Conservation (phyloP, 163 green algal genomes). For the Scenedesmus sp. region DNA sequence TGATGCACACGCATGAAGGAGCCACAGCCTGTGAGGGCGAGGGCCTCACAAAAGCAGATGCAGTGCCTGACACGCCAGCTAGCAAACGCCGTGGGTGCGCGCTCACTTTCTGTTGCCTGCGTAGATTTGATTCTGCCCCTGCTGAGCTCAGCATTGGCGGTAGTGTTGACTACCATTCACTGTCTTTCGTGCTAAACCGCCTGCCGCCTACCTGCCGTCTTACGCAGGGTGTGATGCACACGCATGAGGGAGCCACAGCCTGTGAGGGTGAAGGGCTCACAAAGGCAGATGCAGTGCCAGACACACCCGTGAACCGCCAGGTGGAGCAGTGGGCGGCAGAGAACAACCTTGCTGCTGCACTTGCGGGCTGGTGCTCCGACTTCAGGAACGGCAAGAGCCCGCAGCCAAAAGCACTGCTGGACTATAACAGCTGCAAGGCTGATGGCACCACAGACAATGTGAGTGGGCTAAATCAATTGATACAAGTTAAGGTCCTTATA, state of each 20-base stretch:
- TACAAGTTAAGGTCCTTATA: too few relatives aligned
- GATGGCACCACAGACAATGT: conserved; percentile 24
- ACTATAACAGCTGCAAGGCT: conserved; percentile 20
- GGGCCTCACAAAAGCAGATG: conserved; percentile 1
- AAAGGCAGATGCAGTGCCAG: conserved; percentile 21
- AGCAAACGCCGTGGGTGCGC: too few relatives aligned
- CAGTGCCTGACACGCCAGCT: conserved; percentile 28
- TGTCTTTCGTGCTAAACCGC: background rate
- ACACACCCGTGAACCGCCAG: conserved; percentile 25
- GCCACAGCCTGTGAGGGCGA: conserved; percentile 9
- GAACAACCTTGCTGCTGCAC: background rate
- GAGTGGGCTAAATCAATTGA: background rate
- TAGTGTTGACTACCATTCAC: background rate
- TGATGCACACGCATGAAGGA: conserved; percentile 25
- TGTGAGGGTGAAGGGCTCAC: conserved; percentile 26
- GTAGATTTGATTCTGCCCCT: too few relatives aligned
- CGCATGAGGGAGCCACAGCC: background rate
- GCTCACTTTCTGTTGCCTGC: too few relatives aligned
- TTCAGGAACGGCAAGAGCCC: conserved; percentile 27
- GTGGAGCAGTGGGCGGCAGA: conserved; percentile 5
- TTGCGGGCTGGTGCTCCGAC: conserved; percentile 20
- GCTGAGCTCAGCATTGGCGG: background rate
- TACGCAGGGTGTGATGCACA: conserved; percentile 16
- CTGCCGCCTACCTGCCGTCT: too few relatives aligned
- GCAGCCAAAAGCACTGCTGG: background rate